Evolutionary conservation across 306 rosid species (phyloP), one percentile per base, ranked within the genome.

Genomic region (Luffa acutangula): DNA sequence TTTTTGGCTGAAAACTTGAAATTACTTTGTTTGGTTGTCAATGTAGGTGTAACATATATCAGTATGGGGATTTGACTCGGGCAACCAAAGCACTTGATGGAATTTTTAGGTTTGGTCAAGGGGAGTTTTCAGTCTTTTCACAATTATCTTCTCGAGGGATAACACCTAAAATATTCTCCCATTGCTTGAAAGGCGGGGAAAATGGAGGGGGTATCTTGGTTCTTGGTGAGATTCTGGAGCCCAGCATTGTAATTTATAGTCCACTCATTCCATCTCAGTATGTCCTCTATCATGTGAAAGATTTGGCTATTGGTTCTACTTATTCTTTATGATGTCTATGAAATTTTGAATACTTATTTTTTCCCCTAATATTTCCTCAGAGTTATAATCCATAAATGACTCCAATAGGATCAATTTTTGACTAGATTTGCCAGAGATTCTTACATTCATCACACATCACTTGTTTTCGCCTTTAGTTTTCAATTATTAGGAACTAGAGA

Each of bases 151-250:
- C 91, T 78, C 96, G 87, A 74, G 90, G 91, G 46, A 43, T 95
- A 82, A 89, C 93, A 81, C 98, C 98, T 59, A 90, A 87, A 83
- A 94, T 88, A 65, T 95, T 95, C 91, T 95, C 98, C 41, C 97
- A 95, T 84, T 95, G 97, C 78, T 83, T 95, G 75, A 91, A 87
- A 86, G 98, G 97, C 78, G 95, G 86, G 31, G 92, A 86, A 37
- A 85, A 83, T 84, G 98, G 98, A 81, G 98, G 98, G 66, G 98
- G 98, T 63, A 89, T 95, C 74, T 85, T 95, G 83, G 97, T 95
- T 90, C 97, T 95, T 85, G 98, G 98, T 77, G 97, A 95, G 89
- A 93, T 95, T 87, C 76, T 90, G 93, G 97, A 92, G 89, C 97
- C 97, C 82, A 85, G 80, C 89, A 92, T 95, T 84, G 97, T n/a